Evolutionary conservation across 164 flowering plant genomes (phyloP), one percentile per base, ranked within the genome.

Genomic region (Sedum album): DNA sequence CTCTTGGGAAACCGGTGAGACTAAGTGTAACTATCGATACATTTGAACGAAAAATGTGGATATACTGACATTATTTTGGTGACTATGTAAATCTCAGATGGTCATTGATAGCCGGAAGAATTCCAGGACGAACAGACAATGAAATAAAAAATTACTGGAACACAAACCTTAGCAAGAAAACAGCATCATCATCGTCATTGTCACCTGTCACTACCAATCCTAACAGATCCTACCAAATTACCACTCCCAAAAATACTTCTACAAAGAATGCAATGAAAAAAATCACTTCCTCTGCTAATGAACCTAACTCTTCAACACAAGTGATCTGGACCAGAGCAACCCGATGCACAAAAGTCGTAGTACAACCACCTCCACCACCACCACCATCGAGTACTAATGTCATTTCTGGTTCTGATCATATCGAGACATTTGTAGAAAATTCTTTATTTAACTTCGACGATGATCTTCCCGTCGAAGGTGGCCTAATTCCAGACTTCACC

Each of bases 51-150:
- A 62, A 62, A 35, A 62, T 31, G 36, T 62, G 31, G 66, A 14
- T 10, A 10, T 25, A 18, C 17, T 35, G 11, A 6, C 25, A 17
- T 31, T 46, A 35, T 35, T 1, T 66, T 1, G 20, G 30, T 49
- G 31, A 1, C 1, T 26, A 21, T 51, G 26, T 67, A 39, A 2
- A 1, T 73, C 9, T 21, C 23, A 79, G 82, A 71, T 79, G 82
- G 82, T 75, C 82, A 51, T 62, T 79, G 49, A 79, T 79, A n/a
- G 82, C 82, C 4, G 80, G 82, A 25, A 76, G 82, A 51, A 72
- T 79, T 64, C 82, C 79, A 30, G 80, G 77, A 60, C 73, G 80
- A 74, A 77, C 80, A 74, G 80, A 77, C 77, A 77, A 77, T 77
- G 80, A 77, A 74, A 77, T 77, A 31, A 77, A 77, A 66, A 77